These are phyloP conservation scores for Pestalotiopsis sp. DNA, from an alignment of 2,329 filamentous ascomycete genomes.

Conservation along the genomic window DNA sequence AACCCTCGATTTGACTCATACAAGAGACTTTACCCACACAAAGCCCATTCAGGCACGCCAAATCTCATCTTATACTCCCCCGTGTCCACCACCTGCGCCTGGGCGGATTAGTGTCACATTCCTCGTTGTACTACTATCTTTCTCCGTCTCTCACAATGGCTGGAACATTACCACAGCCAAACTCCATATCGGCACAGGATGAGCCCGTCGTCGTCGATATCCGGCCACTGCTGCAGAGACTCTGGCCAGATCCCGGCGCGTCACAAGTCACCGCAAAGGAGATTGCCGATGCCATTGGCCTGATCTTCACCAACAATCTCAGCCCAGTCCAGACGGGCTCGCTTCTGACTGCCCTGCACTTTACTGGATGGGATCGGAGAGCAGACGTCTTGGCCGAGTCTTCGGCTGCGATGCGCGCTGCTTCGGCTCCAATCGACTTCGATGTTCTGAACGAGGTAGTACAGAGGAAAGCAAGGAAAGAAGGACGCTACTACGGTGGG, in stretches of 20 bases:
- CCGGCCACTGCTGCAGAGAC: constrained; percentile 71
- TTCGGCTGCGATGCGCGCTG: constrained; percentile 80
- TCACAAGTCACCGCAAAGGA: constrained; percentile 70
- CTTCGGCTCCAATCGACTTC: constrained; percentile 73
- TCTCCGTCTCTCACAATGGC: neutral
- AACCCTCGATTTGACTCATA: neutral
- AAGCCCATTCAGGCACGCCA: too few species aligned
- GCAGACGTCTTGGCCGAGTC: constrained; percentile 87
- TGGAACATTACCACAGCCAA: constrained; percentile 17
- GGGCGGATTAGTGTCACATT: neutral
- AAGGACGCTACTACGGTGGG: constrained; percentile 80
- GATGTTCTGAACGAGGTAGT: constrained; percentile 64
- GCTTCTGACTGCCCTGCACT: constrained; percentile 88
- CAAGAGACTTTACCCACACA: neutral
- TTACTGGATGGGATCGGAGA: constrained; percentile 81
- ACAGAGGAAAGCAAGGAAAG: constrained; percentile 59
- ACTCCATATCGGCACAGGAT: constrained; percentile 22
- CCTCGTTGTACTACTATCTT: neutral
- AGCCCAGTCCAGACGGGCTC: constrained; percentile 88
- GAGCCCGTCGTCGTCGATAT: constrained; percentile 53
- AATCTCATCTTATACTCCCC: neutral
- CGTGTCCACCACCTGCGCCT: neutral
- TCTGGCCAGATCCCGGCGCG: constrained; percentile 63
- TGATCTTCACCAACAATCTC: constrained; percentile 89
- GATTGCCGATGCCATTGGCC: constrained; percentile 85